These are phyloP conservation scores for Ogataea ganodermae DNA, from an alignment of 805 yeast genomes.

Conservation along the genomic window DNA sequence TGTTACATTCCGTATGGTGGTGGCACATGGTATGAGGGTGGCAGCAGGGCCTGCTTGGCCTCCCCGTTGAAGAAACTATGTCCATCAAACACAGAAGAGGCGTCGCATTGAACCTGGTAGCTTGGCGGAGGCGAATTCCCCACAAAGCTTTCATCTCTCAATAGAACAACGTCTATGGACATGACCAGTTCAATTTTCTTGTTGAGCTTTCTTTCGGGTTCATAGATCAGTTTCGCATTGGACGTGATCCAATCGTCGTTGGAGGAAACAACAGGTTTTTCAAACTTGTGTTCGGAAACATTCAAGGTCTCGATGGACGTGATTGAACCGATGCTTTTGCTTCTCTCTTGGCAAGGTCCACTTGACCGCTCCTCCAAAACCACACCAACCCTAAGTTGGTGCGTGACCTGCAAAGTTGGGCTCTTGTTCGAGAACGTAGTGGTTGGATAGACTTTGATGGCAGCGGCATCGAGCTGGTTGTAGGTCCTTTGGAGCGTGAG, in stretches of 20 bases:
- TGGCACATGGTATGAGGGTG: slow-evolving; percentile 21
- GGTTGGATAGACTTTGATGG: slow-evolving; percentile 24
- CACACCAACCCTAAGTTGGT: slow-evolving; percentile 19
- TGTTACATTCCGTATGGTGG: slow-evolving; percentile 4
- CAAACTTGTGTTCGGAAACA: slow-evolving; percentile 6
- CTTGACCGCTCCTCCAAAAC: slow-evolving; percentile 11
- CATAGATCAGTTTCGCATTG: slow-evolving; percentile 25
- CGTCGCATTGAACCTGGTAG: slow-evolving; percentile 13
- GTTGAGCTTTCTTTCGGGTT: slow-evolving; percentile 7
- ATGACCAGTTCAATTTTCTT: slow-evolving; percentile 29
- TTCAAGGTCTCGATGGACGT: slow-evolving; percentile 10
- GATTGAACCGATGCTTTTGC: slow-evolving; percentile 8
- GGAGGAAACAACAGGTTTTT: background rate
- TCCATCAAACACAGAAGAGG: slow-evolving; percentile 4
- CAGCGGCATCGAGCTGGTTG: slow-evolving; percentile 2
- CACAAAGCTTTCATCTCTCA: slow-evolving; percentile 22
- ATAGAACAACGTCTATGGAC: slow-evolving; percentile 21
- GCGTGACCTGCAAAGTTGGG: slow-evolving; percentile 26
- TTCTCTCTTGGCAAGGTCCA: slow-evolving; percentile 1
- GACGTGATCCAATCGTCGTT: slow-evolving; percentile 25
- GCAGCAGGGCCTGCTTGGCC: slow-evolving; percentile 14
- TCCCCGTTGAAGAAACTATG: slow-evolving; percentile 5
- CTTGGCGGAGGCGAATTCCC: slow-evolving; percentile 29
- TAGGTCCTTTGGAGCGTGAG: slow-evolving; percentile 12
- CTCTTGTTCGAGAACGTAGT: slow-evolving; percentile 15